A percentile compares a stretch with the other conserved stretches of the same genome.
These are phyloP conservation scores for Chalciporus sphaerocephalus DNA, from an alignment of 768 basidiomycete species.

Conservation along the genomic window DNA sequence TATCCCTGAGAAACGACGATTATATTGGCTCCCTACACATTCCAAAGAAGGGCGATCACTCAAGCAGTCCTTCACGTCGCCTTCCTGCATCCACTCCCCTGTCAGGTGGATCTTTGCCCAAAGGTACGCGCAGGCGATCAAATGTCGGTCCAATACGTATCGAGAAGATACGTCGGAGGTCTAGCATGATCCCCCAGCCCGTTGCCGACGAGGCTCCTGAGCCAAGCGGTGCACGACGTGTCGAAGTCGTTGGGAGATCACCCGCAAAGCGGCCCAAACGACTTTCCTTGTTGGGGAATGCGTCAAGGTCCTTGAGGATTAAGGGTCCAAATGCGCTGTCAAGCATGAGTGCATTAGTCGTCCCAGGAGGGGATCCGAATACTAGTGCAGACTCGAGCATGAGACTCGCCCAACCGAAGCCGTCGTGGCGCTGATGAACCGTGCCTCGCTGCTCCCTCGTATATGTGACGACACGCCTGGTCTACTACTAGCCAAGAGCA, in stretches of 20 bases:
- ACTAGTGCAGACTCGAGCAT: constrained; percentile 48
- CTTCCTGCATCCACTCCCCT: constrained; percentile 44
- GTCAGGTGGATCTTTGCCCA: constrained; percentile 31
- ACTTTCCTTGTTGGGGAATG: constrained; percentile 46
- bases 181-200: constrained; percentile 77
- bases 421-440: constrained; percentile 53
- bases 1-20: constrained; percentile 26
- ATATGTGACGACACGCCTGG: constrained; percentile 5
- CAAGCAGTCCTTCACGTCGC: constrained; percentile 47
- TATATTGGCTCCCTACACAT: constrained; percentile 23
- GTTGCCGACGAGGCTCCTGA: constrained; percentile 35
- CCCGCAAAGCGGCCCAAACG: constrained; percentile 60
- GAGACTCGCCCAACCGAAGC: constrained; percentile 37
- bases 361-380: constrained; percentile 41
- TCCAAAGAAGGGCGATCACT: constrained; percentile 34
- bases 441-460: too few relatives aligned
- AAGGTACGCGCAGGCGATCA: constrained; percentile 55
- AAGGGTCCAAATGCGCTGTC: constrained; percentile 32
- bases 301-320: constrained; percentile 33
- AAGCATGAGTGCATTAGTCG: constrained; percentile 27
- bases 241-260: constrained; percentile 41
- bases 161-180: constrained; percentile 70
- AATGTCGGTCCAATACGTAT: constrained; percentile 71
- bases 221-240: constrained; percentile 37
- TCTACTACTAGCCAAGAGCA: constrained; percentile 10